Percentiles rank a stretch among this genome's conserved stretches.
Conservation (phyloP, 1,284 basidiomycete species). For the Malassezia psittaci region DNA sequence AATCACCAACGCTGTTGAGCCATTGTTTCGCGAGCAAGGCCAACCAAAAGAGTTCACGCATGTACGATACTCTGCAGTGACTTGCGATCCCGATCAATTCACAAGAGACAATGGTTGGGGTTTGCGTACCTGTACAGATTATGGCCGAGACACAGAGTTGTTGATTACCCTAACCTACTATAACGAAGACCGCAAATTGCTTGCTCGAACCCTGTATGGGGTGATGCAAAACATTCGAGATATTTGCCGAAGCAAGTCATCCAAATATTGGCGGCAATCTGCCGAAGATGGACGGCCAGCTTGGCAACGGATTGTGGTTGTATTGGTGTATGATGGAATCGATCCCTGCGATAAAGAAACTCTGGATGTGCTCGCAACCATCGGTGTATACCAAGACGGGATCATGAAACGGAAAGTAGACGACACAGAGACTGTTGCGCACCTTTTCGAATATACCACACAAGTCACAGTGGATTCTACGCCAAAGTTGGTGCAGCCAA, state of each 20-base stretch:
- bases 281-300: constrained; percentile 63
- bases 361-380: constrained; percentile 49
- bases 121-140: constrained; percentile 66
- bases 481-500: constrained; percentile 76
- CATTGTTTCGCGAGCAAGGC: constrained; percentile 56
- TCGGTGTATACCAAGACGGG: constrained; percentile 56
- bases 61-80: constrained; percentile 70
- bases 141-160: constrained; percentile 81
- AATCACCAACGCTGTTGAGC: constrained; percentile 71
- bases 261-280: constrained; percentile 63
- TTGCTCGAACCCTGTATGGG: constrained; percentile 66
- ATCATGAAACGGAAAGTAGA: constrained; percentile 87
- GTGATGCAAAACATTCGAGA: constrained; percentile 97
- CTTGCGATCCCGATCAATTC: constrained; percentile 90
- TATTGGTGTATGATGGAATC: constrained; percentile 76
- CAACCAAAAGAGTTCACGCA: constrained; percentile 66
- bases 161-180: constrained; percentile 60
- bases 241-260: constrained; percentile 88
- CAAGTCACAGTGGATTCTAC: constrained; percentile 65
- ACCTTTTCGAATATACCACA: constrained; percentile 64
- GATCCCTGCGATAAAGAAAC: constrained; percentile 79
- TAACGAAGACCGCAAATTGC: constrained; percentile 87
- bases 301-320: constrained; percentile 88
- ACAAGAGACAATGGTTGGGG: constrained; percentile 59
- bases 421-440: constrained; percentile 74